Evolutionary conservation across 805 yeast genomes (phyloP), one percentile per base, ranked within the genome.

Genomic region (Candida pini): DNA sequence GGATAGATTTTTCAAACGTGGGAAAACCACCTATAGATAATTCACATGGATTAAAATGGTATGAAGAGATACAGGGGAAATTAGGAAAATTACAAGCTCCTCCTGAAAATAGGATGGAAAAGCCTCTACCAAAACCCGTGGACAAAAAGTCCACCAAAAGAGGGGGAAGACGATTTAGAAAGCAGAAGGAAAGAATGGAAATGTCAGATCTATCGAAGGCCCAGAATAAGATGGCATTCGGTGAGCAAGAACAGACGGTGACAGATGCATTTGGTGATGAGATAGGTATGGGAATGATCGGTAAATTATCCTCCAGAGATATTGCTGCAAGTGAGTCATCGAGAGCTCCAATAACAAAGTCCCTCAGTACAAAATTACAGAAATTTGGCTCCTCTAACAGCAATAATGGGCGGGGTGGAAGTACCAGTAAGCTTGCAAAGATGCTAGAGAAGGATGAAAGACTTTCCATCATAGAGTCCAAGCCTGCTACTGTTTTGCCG

Each of bases 191-290:
- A 52, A 78, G 84, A 51, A 79, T 81, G 59, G 80, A 79, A 49
- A 71, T 83, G 69, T 81, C 95, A 0, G 95, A 88, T 35, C 54
- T 84, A 28, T 78, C 88, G 23, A 81, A 77, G 44, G 82, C 95
- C 3, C 95, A 86, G 49, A 88, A 90, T 54, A 74, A 83, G 50
- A 71, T 89, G 75, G 81, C 70, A 27, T 89, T 90, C 61, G 96
- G 95, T 6, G 71, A 78, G 47, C 66, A 69, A 42, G 96, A 86
- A 51, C 75, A 69, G 15, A 69, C 79, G 1, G 62, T 68, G 3
- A 62, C 64, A 41, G 88, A 82, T 41, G 66, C 76, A 0, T 81
- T 65, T 52, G 95, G 94, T 9, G 88, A 85, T 34, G 95, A 86
- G 48, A 64, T 82, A 21, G 96, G 96, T 0, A 50, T 87, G 31